These are phyloP conservation scores for Blastomyces gilchristii DNA, from an alignment of 2,329 filamentous ascomycete genomes.

Conservation along the genomic window DNA sequence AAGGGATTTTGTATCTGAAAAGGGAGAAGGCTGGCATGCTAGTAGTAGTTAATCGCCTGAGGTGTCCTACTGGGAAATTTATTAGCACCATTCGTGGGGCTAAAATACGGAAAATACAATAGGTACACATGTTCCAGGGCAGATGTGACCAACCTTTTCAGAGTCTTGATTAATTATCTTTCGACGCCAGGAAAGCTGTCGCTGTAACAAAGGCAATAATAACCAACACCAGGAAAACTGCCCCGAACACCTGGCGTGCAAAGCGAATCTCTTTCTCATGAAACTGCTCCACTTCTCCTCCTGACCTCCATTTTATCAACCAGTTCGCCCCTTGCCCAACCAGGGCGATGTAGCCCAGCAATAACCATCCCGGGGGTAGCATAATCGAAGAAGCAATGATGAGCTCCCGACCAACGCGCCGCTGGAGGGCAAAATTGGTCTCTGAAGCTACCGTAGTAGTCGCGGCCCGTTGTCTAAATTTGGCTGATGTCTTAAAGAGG, in stretches of 20 bases:
- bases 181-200: background rate
- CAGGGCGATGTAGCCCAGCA: slow-evolving; percentile 13
- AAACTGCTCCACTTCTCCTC: slow-evolving; percentile 12
- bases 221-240: slow-evolving; percentile 8
- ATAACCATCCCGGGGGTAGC: slow-evolving; percentile 14
- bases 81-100: background rate
- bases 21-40: background rate
- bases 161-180: background rate
- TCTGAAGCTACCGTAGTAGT: background rate
- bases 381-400: slow-evolving; percentile 9
- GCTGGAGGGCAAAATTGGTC: slow-evolving; percentile 10
- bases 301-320: slow-evolving; percentile 14
- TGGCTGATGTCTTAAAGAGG: slow-evolving; percentile 4
- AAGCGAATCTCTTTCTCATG: slow-evolving; percentile 14
- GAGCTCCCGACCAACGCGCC: slow-evolving; percentile 13
- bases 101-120: too few relatives aligned
- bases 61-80: background rate
- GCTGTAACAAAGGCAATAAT: slow-evolving; percentile 9
- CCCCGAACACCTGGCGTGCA: slow-evolving; percentile 8
- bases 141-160: background rate
- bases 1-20: background rate
- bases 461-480: background rate
- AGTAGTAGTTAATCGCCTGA: background rate
- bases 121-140: background rate
- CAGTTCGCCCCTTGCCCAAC: slow-evolving; percentile 3